Evolutionary conservation across 768 basidiomycete species (phyloP).

Genomic region (Amanita brunnescens): DNA sequence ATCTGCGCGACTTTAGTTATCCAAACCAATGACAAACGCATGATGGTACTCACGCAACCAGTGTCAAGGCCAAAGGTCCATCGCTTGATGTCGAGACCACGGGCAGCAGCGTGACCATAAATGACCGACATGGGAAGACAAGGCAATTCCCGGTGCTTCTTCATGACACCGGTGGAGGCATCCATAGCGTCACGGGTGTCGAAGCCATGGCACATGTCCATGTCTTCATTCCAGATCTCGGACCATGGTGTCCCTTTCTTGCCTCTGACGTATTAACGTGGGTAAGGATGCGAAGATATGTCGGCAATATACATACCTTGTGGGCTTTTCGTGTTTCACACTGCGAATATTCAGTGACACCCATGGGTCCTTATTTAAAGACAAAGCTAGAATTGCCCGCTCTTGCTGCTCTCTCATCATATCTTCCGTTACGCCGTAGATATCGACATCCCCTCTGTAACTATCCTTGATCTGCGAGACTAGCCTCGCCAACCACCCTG

Average conservation of each 20-base stretch:
- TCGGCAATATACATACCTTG: constrained; percentile 30
- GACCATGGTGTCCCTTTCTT: constrained; percentile 66
- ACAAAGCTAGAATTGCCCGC: constrained; percentile 55
- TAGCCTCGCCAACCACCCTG: neutral
- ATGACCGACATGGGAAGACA: constrained; percentile 74
- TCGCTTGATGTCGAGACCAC: constrained; percentile 73
- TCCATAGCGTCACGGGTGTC: constrained; percentile 9
- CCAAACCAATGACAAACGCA: neutral
- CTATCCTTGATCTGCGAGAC: neutral
- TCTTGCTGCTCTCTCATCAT: constrained; percentile 56
- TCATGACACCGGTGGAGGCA: neutral
- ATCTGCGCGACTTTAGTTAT: constrained; percentile 24
- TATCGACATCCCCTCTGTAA: neutral
- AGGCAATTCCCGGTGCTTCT: constrained; percentile 24
- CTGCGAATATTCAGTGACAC: constrained; percentile 66
- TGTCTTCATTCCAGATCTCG: constrained; percentile 62
- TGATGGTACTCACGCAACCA: constrained; percentile 62
- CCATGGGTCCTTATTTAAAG: constrained; percentile 76
- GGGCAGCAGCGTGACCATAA: constrained; percentile 79
- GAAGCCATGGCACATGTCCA: constrained; percentile 50
- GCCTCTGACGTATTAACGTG: constrained; percentile 11
- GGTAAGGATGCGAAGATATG: neutral
- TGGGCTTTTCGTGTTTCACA: constrained; percentile 34
- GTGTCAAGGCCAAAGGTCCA: constrained; percentile 85
- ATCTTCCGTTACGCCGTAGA: constrained; percentile 10